Percentiles rank a stretch among this genome's conserved stretches.
phyloP scores from a whole-genome alignment of 2,329 filamentous ascomycete species.

The Kalmusia sp. region DNA sequence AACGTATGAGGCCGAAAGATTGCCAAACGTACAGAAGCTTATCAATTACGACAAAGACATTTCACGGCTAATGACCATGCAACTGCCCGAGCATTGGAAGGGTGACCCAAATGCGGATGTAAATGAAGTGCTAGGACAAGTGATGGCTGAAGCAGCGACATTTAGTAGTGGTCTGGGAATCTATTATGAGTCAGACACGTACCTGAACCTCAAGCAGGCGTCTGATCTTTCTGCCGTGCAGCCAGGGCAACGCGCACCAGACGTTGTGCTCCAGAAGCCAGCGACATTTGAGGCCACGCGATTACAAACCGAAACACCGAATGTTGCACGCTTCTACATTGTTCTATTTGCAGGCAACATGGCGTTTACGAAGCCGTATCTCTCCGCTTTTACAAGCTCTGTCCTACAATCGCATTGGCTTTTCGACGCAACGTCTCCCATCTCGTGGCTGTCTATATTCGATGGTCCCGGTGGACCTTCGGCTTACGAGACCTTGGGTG shows the following conservation, averaged over 20 bases:
- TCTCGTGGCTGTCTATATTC: constrained; percentile 37
- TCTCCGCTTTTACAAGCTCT: constrained; percentile 21
- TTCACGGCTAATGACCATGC: constrained; percentile 41
- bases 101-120: constrained; percentile 38
- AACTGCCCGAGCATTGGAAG: constrained; percentile 43
- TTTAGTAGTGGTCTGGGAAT: constrained; percentile 44
- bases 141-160: constrained; percentile 35
- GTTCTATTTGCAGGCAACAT: constrained; percentile 51
- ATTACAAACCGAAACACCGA: constrained; percentile 55
- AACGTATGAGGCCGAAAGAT: constrained; percentile 58
- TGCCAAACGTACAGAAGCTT: constrained; percentile 55
- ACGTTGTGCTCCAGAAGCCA: constrained; percentile 54
- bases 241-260: constrained; percentile 55
- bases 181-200: constrained; percentile 42
- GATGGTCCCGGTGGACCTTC: constrained; percentile 31
- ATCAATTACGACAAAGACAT: constrained; percentile 47
- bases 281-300: constrained; percentile 54
- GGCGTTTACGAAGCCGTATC: constrained; percentile 11
- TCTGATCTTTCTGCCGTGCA: constrained; percentile 21
- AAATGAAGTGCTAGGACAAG: constrained; percentile 31
- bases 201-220: constrained; percentile 37
- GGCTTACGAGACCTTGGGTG: constrained; percentile 37
- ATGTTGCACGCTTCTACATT: constrained; percentile 52
- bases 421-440: constrained; percentile 16
- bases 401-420: constrained; percentile 17